A percentile compares a stretch with the other conserved stretches of the same genome.
These are phyloP conservation scores for Suillus placidus DNA, from an alignment of 768 basidiomycete genomes.

Conservation along the genomic window DNA sequence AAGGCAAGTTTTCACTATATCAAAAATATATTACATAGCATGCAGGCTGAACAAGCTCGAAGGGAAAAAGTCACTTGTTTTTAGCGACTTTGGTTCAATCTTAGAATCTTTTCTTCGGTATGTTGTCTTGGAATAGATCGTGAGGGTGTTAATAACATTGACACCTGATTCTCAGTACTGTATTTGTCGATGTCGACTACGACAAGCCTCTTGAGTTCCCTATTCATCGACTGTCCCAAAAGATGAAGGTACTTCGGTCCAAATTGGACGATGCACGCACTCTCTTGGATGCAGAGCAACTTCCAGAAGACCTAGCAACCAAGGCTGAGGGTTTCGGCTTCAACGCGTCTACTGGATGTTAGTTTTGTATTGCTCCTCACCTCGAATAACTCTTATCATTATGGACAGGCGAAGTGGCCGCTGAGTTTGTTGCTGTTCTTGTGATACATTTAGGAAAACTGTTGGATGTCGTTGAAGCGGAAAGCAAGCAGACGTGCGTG, in stretches of 20 bases:
- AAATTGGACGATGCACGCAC: background rate
- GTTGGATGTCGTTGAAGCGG: slow-evolving; percentile 1
- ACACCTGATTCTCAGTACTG: background rate
- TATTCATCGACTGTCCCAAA: slow-evolving; percentile 5
- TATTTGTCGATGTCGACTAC: background rate
- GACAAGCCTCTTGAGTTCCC: background rate
- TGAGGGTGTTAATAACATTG: background rate
- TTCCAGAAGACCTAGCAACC: background rate
- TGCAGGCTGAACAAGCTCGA: background rate
- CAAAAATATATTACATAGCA: background rate
- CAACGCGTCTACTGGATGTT: background rate
- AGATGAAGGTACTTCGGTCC: background rate
- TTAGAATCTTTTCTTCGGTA: slow-evolving; percentile 5
- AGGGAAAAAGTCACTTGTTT: background rate
- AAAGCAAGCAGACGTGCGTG: background rate
- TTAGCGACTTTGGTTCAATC: slow-evolving; percentile 1
- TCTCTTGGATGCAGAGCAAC: background rate
- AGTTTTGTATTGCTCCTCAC: background rate
- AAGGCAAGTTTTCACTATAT: background rate
- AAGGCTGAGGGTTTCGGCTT: background rate
- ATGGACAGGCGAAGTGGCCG: background rate
- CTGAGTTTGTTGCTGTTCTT: background rate
- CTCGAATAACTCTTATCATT: background rate
- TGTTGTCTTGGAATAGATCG: background rate
- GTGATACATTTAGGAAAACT: background rate